Evolutionary conservation across 805 yeast species (phyloP).

Genomic region (Lachancea sp.): DNA sequence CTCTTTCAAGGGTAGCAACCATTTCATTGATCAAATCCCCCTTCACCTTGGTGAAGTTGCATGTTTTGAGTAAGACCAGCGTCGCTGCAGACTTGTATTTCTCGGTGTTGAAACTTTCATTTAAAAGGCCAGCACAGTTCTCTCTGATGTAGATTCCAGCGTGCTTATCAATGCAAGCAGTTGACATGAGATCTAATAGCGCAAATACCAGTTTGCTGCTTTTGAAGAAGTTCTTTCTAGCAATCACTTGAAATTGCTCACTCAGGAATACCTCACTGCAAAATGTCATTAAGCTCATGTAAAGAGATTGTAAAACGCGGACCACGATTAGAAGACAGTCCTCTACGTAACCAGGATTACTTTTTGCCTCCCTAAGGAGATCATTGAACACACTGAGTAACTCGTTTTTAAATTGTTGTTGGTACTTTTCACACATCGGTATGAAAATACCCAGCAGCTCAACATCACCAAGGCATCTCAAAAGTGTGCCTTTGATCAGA

Average conservation of each 20-base stretch:
- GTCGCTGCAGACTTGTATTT: conserved; percentile 35
- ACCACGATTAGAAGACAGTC: conserved; percentile 21
- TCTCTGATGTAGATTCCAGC: conserved; percentile 44
- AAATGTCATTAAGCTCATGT: conserved; percentile 24
- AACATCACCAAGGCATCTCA: conserved; percentile 13
- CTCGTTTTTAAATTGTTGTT: conserved; percentile 16
- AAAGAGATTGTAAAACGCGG: conserved; percentile 22
- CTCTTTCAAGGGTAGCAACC: conserved; percentile 25
- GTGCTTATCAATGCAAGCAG: conserved; percentile 46
- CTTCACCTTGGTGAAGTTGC: conserved; percentile 43
- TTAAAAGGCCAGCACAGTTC: conserved; percentile 38
- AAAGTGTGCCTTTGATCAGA: conserved; percentile 22
- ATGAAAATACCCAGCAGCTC: conserved; percentile 17
- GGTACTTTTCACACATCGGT: conserved; percentile 14
- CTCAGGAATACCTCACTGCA: conserved; percentile 30
- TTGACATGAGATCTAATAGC: conserved; percentile 36
- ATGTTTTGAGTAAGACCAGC: conserved; percentile 47
- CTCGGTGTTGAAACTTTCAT: conserved; percentile 31
- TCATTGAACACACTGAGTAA: conserved; percentile 18
- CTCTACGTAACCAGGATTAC: conserved; percentile 18
- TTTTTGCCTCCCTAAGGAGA: conserved; percentile 24
- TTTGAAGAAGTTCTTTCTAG: conserved; percentile 18
- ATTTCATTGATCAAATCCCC: conserved; percentile 30
- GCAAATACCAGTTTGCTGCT: conserved; percentile 20
- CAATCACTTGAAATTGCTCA: conserved; percentile 23